Percentiles rank a stretch among this genome's conserved stretches.
phyloP scores from a whole-genome alignment of 768 basidiomycete species.

The Kondoa malvinella region DNA sequence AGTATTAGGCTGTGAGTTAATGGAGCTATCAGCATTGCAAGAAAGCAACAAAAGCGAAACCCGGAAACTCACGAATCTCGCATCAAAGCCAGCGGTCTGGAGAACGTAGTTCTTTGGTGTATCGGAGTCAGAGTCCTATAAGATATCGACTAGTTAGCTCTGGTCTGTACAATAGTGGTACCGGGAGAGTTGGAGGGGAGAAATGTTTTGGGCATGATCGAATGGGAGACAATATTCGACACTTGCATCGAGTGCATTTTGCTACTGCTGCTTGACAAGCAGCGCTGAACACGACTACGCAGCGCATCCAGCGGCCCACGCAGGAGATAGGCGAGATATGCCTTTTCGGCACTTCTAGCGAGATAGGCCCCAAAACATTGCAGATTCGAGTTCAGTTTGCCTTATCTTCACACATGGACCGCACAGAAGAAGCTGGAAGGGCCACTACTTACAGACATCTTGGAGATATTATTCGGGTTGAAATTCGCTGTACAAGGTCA shows the following conservation, averaged over 20 bases:
- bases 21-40: not conserved
- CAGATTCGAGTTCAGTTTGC: not conserved
- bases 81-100: constrained; percentile 90
- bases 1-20: constrained; percentile 30
- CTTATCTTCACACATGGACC: not conserved
- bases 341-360: not conserved
- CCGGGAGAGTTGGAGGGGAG: not conserved
- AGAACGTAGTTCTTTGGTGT: constrained; percentile 56
- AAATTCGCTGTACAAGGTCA: too few species aligned
- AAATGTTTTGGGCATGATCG: too few species aligned
- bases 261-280: too few species aligned
- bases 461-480: too few species aligned
- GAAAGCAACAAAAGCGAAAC: not conserved
- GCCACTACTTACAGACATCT: constrained; percentile 7
- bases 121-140: constrained; percentile 5
- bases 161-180: not conserved
- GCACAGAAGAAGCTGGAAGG: not conserved
- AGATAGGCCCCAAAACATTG: not conserved
- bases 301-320: too few species aligned
- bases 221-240: too few species aligned
- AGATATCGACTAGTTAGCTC: constrained; percentile 13
- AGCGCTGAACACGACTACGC: too few species aligned
- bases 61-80: constrained; percentile 33
- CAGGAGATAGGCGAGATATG: too few species aligned
- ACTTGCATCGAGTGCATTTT: too few species aligned